Percentiles rank a stretch among this genome's conserved stretches.
phyloP scores from a whole-genome alignment of 75 land plant genomes.

The Ceratopteris richardii region DNA sequence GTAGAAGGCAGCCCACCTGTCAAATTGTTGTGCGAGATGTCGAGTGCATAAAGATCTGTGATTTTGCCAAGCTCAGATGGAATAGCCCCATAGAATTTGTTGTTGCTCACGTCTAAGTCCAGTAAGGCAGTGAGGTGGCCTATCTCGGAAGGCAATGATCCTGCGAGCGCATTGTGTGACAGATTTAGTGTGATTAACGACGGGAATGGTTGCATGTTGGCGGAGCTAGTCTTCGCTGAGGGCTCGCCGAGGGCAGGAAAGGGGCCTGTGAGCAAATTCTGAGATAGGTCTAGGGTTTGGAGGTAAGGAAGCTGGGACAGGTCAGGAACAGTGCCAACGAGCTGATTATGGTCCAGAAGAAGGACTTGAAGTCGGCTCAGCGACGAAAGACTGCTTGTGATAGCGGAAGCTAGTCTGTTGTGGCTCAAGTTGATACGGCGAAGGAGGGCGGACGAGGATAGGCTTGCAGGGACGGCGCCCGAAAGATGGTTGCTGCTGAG shows the following conservation, averaged over 20 bases:
- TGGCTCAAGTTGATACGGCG: slow-evolving; percentile 63
- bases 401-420: slow-evolving; percentile 42
- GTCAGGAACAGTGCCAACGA: slow-evolving; percentile 45
- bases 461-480: slow-evolving; percentile 37
- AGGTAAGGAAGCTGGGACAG: slow-evolving; percentile 25
- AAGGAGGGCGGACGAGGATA: slow-evolving; percentile 41
- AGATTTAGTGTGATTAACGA: slow-evolving; percentile 42
- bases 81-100: slow-evolving; percentile 43
- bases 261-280: slow-evolving; percentile 48
- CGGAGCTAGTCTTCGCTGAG: neutral
- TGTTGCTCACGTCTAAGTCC: slow-evolving; percentile 22
- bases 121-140: slow-evolving; percentile 21
- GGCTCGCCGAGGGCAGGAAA: neutral
- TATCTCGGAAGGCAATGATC: slow-evolving; percentile 42
- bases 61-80: slow-evolving; percentile 47
- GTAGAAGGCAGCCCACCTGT: slow-evolving; percentile 49
- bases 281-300: slow-evolving; percentile 37
- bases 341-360: slow-evolving; percentile 36
- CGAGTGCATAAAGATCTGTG: slow-evolving; percentile 25
- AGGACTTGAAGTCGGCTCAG: slow-evolving; percentile 39
- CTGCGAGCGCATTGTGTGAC: slow-evolving; percentile 49
- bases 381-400: slow-evolving; percentile 30
- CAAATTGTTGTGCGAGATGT: slow-evolving; percentile 47
- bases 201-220: neutral
- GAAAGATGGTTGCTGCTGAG: slow-evolving; percentile 49